Base-by-base conservation (phyloP, 108 stramenopile genomes). In the Parietichytrium sp. region DNA sequence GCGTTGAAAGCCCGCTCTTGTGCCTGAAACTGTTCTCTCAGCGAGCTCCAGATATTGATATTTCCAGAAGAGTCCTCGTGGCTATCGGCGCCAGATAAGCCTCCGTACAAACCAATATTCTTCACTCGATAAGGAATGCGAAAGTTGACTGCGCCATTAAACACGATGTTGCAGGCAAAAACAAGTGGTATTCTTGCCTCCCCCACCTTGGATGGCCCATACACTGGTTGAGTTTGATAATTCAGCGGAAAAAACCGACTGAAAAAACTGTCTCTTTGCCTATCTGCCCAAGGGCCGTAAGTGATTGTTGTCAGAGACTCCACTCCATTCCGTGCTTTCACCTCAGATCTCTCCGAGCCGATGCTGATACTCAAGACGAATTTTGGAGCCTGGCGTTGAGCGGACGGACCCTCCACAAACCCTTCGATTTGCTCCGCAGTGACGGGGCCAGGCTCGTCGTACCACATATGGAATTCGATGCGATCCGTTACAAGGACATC, bases 91-190 rank as follows among this genome's bases (percentile, higher is more conserved):
- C 61, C 61, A 2, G n/a, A n/a, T n/a, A n/a, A n/a, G n/a, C n/a
- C n/a, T n/a, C 45, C 61, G 42, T 72, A 72, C 61, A 33, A 72
- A 23, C 61, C 61, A 23, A 42, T 72, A 42, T 72, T 8, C 23
- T 42, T 33, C 61, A 72, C 61, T n/a, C 61, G 61, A 20, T 72
- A 72, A 10, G 61, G 61, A 33, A 72, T 25, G 61, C 61, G 61
- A 0, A 72, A n/a, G 61, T 42, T 72, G 42, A 33, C 20, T 6
- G 38, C 38, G 10, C 61, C 61, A 0, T 25, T 16, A 45, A 72
- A 72, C 33, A 27, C 13, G 10, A 72, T n/a, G 42, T 38, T 31
- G 6, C 15, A 33, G 10, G 36, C 61, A 25, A 72, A 20, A 20
- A 72, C 36, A 0, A 72, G 20, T n/a, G 61, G 61, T 13, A 72